Conservation (phyloP, 78 protist species). For the Dictyostelium firmibasis region DNA sequence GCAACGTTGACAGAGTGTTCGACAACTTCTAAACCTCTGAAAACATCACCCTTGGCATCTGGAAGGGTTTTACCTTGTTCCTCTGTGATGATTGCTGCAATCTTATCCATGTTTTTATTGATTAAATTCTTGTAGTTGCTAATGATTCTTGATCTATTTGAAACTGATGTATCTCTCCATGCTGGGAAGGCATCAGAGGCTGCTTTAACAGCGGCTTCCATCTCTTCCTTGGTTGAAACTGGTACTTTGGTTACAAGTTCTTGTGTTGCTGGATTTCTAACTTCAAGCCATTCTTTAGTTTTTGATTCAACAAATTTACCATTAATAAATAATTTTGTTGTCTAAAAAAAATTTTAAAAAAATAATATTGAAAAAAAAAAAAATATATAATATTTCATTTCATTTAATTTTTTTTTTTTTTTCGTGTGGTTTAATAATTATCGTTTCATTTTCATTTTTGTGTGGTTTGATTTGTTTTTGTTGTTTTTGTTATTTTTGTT, state of each 20-base stretch:
- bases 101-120: constrained; percentile 84
- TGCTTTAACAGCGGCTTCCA: constrained; percentile 91
- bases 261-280: constrained; percentile 94
- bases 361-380: background rate
- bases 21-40: constrained; percentile 93
- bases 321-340: constrained; percentile 87
- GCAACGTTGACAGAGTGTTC: constrained; percentile 94
- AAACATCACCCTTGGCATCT: constrained; percentile 95
- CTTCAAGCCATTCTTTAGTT: constrained; percentile 88
- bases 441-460: too few species aligned
- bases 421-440: background rate
- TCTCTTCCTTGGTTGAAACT: constrained; percentile 88
- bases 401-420: background rate
- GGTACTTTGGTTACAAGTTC: constrained; percentile 90
- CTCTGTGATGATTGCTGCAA: constrained; percentile 88
- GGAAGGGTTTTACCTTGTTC: constrained; percentile 98
- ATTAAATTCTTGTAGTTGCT: constrained; percentile 87
- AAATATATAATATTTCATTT: too few species aligned
- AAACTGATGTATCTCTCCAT: constrained; percentile 91
- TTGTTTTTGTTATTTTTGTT: too few species aligned
- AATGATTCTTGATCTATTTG: constrained; percentile 91
- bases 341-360: background rate
- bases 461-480: too few species aligned
- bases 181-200: constrained; percentile 86
- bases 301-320: constrained; percentile 89